Base-by-base conservation (phyloP, 2,329 filamentous ascomycete genomes). In the Ilyonectria mors-panacis region DNA sequence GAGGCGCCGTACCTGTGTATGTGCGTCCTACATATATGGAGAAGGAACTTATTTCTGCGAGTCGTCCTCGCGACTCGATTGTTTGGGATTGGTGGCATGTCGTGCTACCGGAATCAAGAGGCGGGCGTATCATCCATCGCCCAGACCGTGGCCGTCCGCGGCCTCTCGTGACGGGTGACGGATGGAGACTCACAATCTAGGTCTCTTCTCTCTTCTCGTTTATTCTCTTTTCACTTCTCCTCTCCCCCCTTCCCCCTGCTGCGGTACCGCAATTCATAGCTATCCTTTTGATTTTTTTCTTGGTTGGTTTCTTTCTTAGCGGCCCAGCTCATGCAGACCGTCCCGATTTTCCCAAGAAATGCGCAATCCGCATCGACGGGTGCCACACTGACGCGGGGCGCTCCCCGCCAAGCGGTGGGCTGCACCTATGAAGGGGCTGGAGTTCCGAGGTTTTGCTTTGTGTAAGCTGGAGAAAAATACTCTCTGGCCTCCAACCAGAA, bases 231-330 rank as follows among this genome's bases (percentile, higher is more conserved):
- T 21, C 26, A 19, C 7, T 28, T 35, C 42, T 50, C 39, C 39
- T 15, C 44, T 48, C 59, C 48, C 51, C 39, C 17, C 39, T 42
- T 42, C 15, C 39, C 59, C 59, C 19, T 56, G 53, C 53, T 26
- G 53, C 44, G 21, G 42, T 15, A n/a, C 26, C 39, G 44, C n/a
- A 21, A 17, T 6, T 39, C 19, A 26, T 12, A 21, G 30, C 35
- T 10, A 28, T 30, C n/a, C 37, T 9, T 44, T 44, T 44, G 37
- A 21, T 48, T 37, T 15, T 15, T 42, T 39, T 42, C 23, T 15
- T 39, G 19, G 23, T 13, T 59, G 19, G n/a, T 30, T 23, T 42
- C 48, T 26, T 57, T 37, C 6, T 37, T 61, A 56, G 51, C 13
- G 54, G 42, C 37, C 58, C 35, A 33, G 33, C 55, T 47, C 28